These are phyloP conservation scores for Chaetomium sp. DNA, from an alignment of 2,329 filamentous ascomycete species.

Conservation along the genomic window DNA sequence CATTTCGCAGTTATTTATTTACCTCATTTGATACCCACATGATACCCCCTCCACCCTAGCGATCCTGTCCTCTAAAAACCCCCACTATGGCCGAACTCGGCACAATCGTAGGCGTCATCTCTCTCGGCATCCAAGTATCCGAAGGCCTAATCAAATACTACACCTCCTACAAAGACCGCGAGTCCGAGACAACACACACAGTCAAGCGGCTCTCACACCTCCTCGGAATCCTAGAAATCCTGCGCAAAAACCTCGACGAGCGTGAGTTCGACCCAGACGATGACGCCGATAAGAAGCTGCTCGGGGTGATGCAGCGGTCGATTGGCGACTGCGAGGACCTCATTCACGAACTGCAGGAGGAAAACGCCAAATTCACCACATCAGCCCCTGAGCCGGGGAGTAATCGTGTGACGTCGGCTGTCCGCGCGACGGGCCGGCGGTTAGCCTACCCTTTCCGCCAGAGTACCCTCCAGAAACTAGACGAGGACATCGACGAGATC, in stretches of 20 bases:
- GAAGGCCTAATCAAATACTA: constrained; percentile 32
- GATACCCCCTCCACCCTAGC: too few species aligned
- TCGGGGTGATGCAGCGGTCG: constrained; percentile 22
- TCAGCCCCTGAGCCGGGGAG: background rate
- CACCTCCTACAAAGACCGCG: constrained; percentile 23
- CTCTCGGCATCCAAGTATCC: constrained; percentile 32
- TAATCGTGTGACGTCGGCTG: background rate
- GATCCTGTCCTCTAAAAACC: too few species aligned
- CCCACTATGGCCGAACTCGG: constrained; percentile 3
- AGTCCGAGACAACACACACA: constrained; percentile 25
- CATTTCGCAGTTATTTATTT: too few species aligned
- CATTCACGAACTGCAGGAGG: background rate
- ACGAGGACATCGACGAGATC: background rate
- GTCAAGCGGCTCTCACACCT: constrained; percentile 24
- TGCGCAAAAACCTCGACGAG: constrained; percentile 13
- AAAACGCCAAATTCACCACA: background rate
- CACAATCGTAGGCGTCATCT: constrained; percentile 25
- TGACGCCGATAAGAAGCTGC: constrained; percentile 5
- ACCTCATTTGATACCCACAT: too few species aligned
- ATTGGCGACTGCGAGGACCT: constrained; percentile 16
- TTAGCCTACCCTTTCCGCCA: background rate
- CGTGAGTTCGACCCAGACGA: constrained; percentile 25
- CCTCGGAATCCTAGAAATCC: constrained; percentile 22
- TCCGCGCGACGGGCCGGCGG: background rate
- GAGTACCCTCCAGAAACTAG: background rate